These are phyloP conservation scores for Blastomyces gilchristii DNA, from an alignment of 2,329 filamentous ascomycete genomes.

Conservation along the genomic window DNA sequence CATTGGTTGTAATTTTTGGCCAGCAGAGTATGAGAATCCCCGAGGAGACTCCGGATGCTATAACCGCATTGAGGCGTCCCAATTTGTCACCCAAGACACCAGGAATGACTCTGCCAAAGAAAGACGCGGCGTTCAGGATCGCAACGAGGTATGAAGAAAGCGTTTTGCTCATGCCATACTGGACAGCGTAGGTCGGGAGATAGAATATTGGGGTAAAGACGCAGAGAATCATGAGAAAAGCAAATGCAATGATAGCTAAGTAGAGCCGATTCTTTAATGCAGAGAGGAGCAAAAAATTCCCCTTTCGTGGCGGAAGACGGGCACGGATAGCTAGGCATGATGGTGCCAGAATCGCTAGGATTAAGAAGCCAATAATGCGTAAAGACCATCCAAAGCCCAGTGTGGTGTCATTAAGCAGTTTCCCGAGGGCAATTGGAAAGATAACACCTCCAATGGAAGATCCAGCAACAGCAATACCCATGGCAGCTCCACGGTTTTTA, in stretches of 20 bases:
- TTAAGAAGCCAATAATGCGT: constrained; percentile 48
- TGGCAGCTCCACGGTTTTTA: constrained; percentile 45
- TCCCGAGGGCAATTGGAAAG: constrained; percentile 41
- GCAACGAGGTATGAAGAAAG: constrained; percentile 56
- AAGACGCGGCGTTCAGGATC: constrained; percentile 55
- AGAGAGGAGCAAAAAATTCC: constrained; percentile 38
- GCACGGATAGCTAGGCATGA: constrained; percentile 45
- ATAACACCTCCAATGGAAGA: constrained; percentile 45
- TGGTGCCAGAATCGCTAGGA: constrained; percentile 48
- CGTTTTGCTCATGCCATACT: constrained; percentile 46
- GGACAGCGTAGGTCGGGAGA: constrained; percentile 47
- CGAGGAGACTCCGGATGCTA: constrained; percentile 33
- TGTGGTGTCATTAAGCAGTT: constrained; percentile 32
- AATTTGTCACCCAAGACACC: constrained; percentile 45
- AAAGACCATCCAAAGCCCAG: constrained; percentile 50
- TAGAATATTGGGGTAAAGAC: constrained; percentile 43
- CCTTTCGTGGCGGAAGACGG: constrained; percentile 25
- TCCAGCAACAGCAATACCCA: constrained; percentile 51
- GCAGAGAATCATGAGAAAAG: constrained; percentile 35
- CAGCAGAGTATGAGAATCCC: constrained; percentile 36
- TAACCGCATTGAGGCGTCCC: constrained; percentile 45
- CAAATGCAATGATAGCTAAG: constrained; percentile 28
- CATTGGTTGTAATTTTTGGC: constrained; percentile 30
- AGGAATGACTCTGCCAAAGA: constrained; percentile 48
- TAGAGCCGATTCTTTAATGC: constrained; percentile 19